These are phyloP conservation scores for Trichoderma sp. DNA, from an alignment of 2,329 filamentous ascomycete genomes.

Conservation along the genomic window DNA sequence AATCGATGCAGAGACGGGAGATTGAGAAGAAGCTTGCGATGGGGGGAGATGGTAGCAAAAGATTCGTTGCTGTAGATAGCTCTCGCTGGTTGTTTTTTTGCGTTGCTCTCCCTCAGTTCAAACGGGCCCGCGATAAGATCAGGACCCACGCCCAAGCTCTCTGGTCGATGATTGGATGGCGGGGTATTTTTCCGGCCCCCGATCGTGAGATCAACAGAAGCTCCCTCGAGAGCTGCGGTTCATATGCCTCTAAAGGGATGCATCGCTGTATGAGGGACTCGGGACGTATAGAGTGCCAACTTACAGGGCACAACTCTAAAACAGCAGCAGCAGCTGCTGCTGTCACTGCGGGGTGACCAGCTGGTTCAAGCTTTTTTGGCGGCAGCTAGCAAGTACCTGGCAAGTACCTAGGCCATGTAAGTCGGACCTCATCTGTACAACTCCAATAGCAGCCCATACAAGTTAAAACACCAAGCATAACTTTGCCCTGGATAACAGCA, in stretches of 20 bases:
- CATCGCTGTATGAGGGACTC: neutral
- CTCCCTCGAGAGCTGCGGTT: neutral
- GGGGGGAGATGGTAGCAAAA: too few relatives aligned
- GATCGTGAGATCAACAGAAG: neutral
- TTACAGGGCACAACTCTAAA: neutral
- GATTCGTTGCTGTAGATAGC: neutral
- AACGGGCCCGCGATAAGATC: slow-evolving; percentile 6
- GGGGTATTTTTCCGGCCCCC: neutral
- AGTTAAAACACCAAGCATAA: neutral
- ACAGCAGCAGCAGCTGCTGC: neutral
- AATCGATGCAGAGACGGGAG: neutral
- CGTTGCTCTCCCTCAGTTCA: neutral
- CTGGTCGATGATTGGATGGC: slow-evolving; percentile 6
- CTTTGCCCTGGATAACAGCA: neutral
- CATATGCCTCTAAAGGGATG: neutral
- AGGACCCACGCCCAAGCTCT: slow-evolving; percentile 6
- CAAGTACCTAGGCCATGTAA: neutral
- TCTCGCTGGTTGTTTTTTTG: neutral
- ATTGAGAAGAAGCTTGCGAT: neutral
- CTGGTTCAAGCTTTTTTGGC: neutral
- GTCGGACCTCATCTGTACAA: neutral
- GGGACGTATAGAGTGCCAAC: too few relatives aligned
- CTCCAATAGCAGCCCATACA: neutral
- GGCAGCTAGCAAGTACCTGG: neutral
- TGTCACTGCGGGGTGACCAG: neutral